Base-by-base conservation (phyloP, 1,284 basidiomycete species). In the Puccinia novopanici region DNA sequence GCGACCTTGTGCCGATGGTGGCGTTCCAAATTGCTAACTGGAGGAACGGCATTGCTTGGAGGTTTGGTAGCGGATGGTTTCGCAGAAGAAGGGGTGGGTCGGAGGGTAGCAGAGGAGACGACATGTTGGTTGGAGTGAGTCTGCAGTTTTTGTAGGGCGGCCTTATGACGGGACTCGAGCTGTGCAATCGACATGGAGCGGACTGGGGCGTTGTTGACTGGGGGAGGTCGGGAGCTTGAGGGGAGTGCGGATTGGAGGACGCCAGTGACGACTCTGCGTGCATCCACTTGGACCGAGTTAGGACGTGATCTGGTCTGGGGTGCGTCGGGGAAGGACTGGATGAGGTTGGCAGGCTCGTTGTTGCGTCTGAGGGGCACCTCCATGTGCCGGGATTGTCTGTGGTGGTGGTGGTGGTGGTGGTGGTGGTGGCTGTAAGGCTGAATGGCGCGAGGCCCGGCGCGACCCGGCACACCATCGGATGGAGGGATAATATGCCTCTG, bases 241-340 rank as follows among this genome's bases (percentile, higher is more conserved):
- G 77, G 77, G 0, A 79, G 55, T 10, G 77, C 77, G 19, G 77
- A 79, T 52, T 70, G 50, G 17, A 79, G 54, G 30, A 72, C 30
- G 5, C 77, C 77, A 24, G 68, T 79, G n/a, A 79, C 77, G 0
- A 79, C 55, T 9, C 77, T 34, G 13, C 55, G 55, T 2, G 72
- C 17, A 48, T 74, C 72, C 22, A 55, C 50, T 54, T 50, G 45
- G 2, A 72, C 5, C 22, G 70, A 72, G 24, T 55, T 54, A 30
- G 70, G 70, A 27, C 70, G 70, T 8, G 8, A 9, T 30, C 50
- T 72, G 27, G 15, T n/a, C 15, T n/a, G 50, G 22, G 70, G 70
- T 3, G 67, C 27, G 22, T 72, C 70, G 4, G 50, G 70, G 13
- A 72, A 30, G 19, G 70, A 4, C 45, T 72, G 45, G 45, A 72